A percentile compares a stretch with the other conserved stretches of the same genome.
Conservation (phyloP, 768 basidiomycete species). For the Dentipellis sp. region DNA sequence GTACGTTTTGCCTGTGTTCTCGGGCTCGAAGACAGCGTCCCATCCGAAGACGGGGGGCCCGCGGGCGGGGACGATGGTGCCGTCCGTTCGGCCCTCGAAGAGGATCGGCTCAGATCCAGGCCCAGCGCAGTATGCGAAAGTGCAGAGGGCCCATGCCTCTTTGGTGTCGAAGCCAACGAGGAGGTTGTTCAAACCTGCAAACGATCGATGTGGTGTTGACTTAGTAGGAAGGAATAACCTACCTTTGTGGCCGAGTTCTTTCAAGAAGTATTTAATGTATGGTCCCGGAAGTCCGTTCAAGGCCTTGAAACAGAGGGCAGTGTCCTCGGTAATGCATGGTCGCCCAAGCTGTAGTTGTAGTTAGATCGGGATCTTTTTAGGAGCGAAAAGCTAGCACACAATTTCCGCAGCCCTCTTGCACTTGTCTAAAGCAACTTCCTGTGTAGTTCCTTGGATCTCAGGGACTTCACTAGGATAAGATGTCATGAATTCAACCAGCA, state of each 20-base stretch:
- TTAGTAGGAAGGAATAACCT: constrained; percentile 10
- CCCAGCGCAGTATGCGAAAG: constrained; percentile 88
- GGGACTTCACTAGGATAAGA: constrained; percentile 48
- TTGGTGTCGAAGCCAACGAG: constrained; percentile 69
- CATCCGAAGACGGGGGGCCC: constrained; percentile 81
- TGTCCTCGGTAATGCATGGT: constrained; percentile 82
- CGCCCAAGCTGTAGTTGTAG: constrained; percentile 30
- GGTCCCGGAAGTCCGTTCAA: constrained; percentile 90
- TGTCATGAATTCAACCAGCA: background rate
- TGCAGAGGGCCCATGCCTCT: constrained; percentile 85
- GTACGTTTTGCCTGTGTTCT: constrained; percentile 70
- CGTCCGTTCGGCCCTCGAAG: constrained; percentile 84
- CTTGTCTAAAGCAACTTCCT: constrained; percentile 84
- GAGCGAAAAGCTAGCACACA: constrained; percentile 25
- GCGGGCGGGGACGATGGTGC: constrained; percentile 79
- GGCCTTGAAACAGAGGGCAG: constrained; percentile 86
- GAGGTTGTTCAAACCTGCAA: constrained; percentile 70
- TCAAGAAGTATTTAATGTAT: constrained; percentile 93
- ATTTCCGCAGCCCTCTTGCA: constrained; percentile 78
- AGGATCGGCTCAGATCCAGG: constrained; percentile 72
- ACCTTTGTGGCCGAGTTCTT: constrained; percentile 79
- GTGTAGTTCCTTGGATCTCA: constrained; percentile 89
- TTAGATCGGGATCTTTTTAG: background rate
- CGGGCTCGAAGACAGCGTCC: constrained; percentile 82
- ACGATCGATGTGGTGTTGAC: too few relatives aligned